Evolutionary conservation across 331 rosid species (phyloP), one percentile per base, ranked within the genome.

Genomic region (Cucumis variabilis): DNA sequence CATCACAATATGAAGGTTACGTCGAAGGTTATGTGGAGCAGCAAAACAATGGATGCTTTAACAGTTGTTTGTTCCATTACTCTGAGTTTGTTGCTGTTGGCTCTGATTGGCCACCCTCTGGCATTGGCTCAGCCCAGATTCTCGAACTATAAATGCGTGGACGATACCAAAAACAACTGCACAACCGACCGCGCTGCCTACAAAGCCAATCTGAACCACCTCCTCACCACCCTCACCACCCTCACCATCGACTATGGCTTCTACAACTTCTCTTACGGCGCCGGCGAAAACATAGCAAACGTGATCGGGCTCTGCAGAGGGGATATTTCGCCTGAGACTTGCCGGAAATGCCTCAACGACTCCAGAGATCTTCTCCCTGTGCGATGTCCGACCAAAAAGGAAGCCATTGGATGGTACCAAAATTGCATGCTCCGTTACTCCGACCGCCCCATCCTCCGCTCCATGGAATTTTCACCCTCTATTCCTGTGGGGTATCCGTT

Each of bases 361-460:
- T 85, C 96, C 3, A 51, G 70, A 17, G 24, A 60, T 21, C 80
- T 80, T 48, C 92, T 93, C 62, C 77, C 58, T 6, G 0, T 65
- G 6, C 51, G 7, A 13, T 92, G 94, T 86, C 92, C 90, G 23
- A 86, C 86, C 53, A 91, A 88, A 82, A 93, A 88, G 76, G 94
- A 92, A 81, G 96, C 94, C 1, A 51, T 86, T 15, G 89, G 88
- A 14, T 89, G 94, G 90, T 86, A 88, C 73, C 81, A 86, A 11
- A 7, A 58, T 20, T 94, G 95, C 84, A 84, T 91, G 90, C 72
- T 94, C 24, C 90, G 94, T 37, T 94, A 92, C 89, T 92, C 96
- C 4, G 88, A 93, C 90, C 90, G 89, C 1, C 53, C 92, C 44
- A 79, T 93, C 19, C 17, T 84, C 3, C 76, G 85, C 21, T 12